Conservation (phyloP, 192 early-diverging fungal species). For the Globomyces pollinis-pini region DNA sequence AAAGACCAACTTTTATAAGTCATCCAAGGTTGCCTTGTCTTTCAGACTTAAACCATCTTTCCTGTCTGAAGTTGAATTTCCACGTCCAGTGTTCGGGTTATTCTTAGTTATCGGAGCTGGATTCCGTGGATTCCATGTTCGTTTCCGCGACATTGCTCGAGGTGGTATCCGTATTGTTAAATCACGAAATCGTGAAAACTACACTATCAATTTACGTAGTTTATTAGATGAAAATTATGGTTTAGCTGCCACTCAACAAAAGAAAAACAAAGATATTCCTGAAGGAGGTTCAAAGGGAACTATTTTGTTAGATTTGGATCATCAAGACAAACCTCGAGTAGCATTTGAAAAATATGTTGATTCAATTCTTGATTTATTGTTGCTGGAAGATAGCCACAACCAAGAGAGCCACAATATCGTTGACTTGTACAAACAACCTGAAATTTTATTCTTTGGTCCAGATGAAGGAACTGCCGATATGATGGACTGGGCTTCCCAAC, state of each 20-base stretch:
- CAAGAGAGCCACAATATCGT: constrained; percentile 67
- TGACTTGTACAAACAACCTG: constrained; percentile 80
- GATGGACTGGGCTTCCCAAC: constrained; percentile 99
- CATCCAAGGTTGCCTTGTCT: constrained; percentile 98
- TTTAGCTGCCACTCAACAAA: constrained; percentile 91
- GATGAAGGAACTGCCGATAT: constrained; percentile 98
- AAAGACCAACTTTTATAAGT: constrained; percentile 99
- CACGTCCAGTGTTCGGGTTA: constrained; percentile 82
- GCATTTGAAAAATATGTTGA: constrained; percentile 99
- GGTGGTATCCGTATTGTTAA: constrained; percentile 97
- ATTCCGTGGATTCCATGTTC: constrained; percentile 98
- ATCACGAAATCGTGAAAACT: constrained; percentile 92
- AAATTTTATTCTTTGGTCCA: constrained; percentile 98
- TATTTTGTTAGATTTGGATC: constrained; percentile 85
- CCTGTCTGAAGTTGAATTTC: constrained; percentile 92
- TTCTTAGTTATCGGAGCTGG: constrained; percentile 94
- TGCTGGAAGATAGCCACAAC: constrained; percentile 90
- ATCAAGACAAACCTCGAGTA: constrained; percentile 88
- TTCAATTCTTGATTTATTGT: constrained; percentile 83
- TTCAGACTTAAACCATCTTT: constrained; percentile 94
- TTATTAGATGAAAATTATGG: constrained; percentile 99
- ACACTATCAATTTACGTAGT: constrained; percentile 93
- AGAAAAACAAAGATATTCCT: constrained; percentile 99
- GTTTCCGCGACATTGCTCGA: constrained; percentile 95
- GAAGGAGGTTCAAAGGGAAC: constrained; percentile 99